Percentiles rank a stretch among this genome's conserved stretches.
Conservation (phyloP, 2,329 filamentous ascomycete genomes). For the Botrytis medusae region DNA sequence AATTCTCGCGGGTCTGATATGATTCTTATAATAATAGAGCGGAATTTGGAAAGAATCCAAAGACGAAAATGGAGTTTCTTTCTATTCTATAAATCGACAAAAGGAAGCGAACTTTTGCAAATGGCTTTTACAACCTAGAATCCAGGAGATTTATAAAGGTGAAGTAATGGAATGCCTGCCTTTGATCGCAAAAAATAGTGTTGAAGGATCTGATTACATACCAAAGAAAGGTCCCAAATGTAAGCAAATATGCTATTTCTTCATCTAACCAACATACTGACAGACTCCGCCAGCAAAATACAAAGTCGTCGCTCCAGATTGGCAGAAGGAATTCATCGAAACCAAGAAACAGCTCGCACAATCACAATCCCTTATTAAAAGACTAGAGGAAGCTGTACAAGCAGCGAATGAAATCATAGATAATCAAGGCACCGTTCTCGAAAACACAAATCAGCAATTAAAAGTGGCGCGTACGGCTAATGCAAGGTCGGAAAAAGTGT, state of each 20-base stretch:
- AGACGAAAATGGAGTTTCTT: background rate
- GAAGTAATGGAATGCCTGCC: background rate
- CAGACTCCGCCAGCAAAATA: background rate
- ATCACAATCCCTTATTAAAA: background rate
- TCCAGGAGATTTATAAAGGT: background rate
- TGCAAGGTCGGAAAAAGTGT: background rate
- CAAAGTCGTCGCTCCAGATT: background rate
- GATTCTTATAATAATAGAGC: background rate
- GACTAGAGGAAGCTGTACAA: background rate
- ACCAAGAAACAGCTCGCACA: background rate
- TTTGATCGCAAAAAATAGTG: background rate
- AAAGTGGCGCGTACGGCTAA: background rate
- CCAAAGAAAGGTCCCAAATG: background rate
- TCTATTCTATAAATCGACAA: background rate
- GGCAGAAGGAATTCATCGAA: background rate
- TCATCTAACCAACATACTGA: background rate
- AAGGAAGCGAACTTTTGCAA: background rate
- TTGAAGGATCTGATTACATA: slow-evolving; percentile 2
- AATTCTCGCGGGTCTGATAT: background rate
- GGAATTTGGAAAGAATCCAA: background rate
- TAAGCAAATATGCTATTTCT: background rate
- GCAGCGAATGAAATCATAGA: background rate
- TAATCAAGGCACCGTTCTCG: background rate
- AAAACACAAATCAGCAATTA: background rate
- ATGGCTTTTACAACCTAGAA: background rate